Conservation (phyloP, 2,329 filamentous ascomycete genomes). For the Sporothrix inflata region DNA sequence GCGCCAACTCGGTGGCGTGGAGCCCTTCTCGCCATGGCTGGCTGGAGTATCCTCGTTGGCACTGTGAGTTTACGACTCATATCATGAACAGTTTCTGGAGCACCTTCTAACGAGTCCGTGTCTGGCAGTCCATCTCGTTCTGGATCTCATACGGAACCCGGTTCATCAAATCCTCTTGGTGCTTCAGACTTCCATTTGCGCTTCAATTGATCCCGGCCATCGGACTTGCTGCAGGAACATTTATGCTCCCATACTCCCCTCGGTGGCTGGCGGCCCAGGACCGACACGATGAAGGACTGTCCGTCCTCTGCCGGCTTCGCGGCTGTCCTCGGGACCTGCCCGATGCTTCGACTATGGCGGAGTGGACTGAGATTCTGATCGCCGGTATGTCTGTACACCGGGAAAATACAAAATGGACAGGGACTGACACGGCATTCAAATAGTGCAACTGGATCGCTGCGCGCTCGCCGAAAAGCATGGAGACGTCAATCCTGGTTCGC, state of each 20-base stretch:
- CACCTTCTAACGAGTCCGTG: neutral
- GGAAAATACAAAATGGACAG: no score
- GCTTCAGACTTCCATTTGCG: conserved; percentile 11
- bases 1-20: conserved; percentile 7
- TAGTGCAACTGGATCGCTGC: neutral
- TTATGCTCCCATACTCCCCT: conserved; percentile 28
- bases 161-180: neutral
- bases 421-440: no score
- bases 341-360: neutral
- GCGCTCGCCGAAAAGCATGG: neutral
- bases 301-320: conserved; percentile 17
- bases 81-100: no score
- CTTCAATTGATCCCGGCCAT: conserved; percentile 22
- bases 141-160: conserved; percentile 47
- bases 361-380: conserved; percentile 17
- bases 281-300: conserved; percentile 34
- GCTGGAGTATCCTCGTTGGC: conserved; percentile 14
- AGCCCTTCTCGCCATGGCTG: conserved; percentile 9
- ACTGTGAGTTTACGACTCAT: neutral
- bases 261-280: conserved; percentile 27
- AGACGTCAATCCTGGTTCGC: neutral
- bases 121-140: conserved; percentile 39
- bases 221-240: neutral
- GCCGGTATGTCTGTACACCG: neutral
- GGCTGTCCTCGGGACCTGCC: neutral